Conservation (phyloP, 176 grass and related monocot genomes). For the Eragrostis curvula region DNA sequence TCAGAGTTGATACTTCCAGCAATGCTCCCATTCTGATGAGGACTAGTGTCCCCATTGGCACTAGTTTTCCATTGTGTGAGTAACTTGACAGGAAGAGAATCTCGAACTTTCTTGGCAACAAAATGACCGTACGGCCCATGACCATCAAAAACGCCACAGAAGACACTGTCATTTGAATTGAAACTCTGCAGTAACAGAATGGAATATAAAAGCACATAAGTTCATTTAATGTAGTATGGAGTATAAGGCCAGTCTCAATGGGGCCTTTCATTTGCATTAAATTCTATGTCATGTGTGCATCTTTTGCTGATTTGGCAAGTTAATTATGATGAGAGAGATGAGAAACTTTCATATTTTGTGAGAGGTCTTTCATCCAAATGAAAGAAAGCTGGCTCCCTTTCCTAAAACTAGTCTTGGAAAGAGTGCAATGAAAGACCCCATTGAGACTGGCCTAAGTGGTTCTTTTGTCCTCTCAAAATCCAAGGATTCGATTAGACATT, state of each 20-base stretch:
- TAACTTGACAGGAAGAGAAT: conserved; percentile 92
- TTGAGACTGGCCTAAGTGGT: too few relatives aligned
- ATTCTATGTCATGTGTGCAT: too few relatives aligned
- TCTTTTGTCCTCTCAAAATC: not conserved
- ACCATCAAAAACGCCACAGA: conserved; percentile 96
- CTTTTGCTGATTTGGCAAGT: too few relatives aligned
- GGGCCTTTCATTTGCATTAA: too few relatives aligned
- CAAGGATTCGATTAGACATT: conserved; percentile 23
- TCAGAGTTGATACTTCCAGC: conserved; percentile 73
- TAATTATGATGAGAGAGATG: too few relatives aligned
- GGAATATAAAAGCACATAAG: not conserved
- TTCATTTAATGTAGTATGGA: conserved; percentile 19
- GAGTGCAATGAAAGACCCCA: too few relatives aligned
- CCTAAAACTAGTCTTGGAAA: too few relatives aligned
- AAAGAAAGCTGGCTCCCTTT: too few relatives aligned
- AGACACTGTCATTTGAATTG: conserved; percentile 58
- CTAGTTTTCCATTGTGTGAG: conserved; percentile 62
- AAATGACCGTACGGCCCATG: conserved; percentile 92
- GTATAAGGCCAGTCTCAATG: too few relatives aligned
- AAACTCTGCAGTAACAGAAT: conserved; percentile 72
- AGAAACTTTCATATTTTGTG: too few relatives aligned
- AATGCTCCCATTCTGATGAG: conserved; percentile 63
- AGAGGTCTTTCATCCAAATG: too few relatives aligned
- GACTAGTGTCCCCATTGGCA: conserved; percentile 47
- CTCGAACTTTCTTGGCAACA: conserved; percentile 93